Percentiles rank a stretch among this genome's conserved stretches.
Conservation (phyloP, 805 yeast genomes). For the Blastobotrys attinorum region DNA sequence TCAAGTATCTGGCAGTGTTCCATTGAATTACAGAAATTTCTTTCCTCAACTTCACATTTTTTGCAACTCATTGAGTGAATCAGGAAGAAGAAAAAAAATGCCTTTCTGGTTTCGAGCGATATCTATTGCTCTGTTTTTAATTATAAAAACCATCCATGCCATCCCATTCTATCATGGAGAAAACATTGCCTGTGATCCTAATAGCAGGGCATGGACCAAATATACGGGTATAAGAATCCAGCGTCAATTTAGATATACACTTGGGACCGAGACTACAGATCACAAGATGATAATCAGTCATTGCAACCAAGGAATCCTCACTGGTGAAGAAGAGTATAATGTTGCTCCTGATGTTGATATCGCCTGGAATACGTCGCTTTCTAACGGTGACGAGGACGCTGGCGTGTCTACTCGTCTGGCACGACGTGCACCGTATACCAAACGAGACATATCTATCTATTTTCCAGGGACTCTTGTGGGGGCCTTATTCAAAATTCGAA, state of each 20-base stretch:
- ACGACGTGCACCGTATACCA: slow-evolving; percentile 7
- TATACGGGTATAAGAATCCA: slow-evolving; percentile 10
- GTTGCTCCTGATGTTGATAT: slow-evolving; percentile 1
- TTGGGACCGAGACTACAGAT: not conserved
- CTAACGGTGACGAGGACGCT: not conserved
- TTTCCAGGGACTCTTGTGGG: slow-evolving; percentile 13
- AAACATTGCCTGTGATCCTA: slow-evolving; percentile 8
- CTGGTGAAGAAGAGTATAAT: not conserved
- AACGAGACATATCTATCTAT: slow-evolving; percentile 1
- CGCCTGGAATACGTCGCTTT: slow-evolving; percentile 9
- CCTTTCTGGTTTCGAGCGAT: too few species aligned
- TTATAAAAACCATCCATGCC: too few species aligned
- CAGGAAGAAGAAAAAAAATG: too few species aligned
- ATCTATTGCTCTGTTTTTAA: too few species aligned
- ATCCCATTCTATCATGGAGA: not conserved
- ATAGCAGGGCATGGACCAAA: slow-evolving; percentile 6
- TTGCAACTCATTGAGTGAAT: too few species aligned
- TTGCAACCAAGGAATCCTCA: slow-evolving; percentile 6
- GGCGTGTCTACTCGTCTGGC: slow-evolving; percentile 8
- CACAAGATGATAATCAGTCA: slow-evolving; percentile 6
- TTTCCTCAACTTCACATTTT: too few species aligned
- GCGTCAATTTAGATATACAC: slow-evolving; percentile 1
- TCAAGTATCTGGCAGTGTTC: too few species aligned
- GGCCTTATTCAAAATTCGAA: slow-evolving; percentile 8
- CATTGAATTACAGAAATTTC: too few species aligned